Conservation (phyloP, 2,329 filamentous ascomycete genomes). For the Calonectria pseudoturangicola region DNA sequence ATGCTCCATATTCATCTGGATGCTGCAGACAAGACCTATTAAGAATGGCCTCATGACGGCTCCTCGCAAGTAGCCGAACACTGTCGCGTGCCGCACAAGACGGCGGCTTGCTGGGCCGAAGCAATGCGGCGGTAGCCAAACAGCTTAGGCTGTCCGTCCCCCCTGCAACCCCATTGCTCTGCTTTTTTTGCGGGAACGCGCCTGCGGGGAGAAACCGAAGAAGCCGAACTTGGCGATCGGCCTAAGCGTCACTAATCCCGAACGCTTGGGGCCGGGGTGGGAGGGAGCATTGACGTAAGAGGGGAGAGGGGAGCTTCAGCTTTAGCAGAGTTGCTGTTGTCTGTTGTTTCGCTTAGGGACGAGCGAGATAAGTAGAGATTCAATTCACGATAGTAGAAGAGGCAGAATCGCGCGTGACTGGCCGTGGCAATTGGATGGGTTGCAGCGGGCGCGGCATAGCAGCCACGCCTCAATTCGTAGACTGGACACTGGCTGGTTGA, state of each 20-base stretch:
- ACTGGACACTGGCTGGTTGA: too few species aligned
- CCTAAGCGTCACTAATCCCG: conserved; percentile 44
- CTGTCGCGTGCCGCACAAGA: too few species aligned
- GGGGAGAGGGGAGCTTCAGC: conserved; percentile 12
- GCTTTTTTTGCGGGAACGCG: too few species aligned
- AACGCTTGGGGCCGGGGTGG: conserved; percentile 41
- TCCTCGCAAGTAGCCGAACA: conserved; percentile 8
- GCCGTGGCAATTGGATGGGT: conserved; percentile 20
- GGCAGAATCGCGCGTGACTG: neutral
- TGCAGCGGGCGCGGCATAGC: conserved; percentile 2
- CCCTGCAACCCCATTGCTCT: too few species aligned
- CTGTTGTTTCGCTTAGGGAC: too few species aligned
- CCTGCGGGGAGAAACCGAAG: conserved; percentile 43
- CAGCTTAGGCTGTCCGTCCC: neutral
- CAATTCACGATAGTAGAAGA: neutral
- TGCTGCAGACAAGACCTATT: neutral
- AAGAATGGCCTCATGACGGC: conserved; percentile 20
- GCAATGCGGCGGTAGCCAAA: conserved; percentile 51
- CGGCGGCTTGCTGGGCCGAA: conserved; percentile 46
- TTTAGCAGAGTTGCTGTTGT: neutral
- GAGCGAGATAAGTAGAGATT: neutral
- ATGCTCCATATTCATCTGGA: neutral
- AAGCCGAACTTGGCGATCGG: conserved; percentile 52
- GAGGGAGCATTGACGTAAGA: conserved; percentile 47
- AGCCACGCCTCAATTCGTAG: conserved; percentile 1